phyloP scores from a whole-genome alignment of 1,284 basidiomycete species.

The Flammula alnicola region DNA sequence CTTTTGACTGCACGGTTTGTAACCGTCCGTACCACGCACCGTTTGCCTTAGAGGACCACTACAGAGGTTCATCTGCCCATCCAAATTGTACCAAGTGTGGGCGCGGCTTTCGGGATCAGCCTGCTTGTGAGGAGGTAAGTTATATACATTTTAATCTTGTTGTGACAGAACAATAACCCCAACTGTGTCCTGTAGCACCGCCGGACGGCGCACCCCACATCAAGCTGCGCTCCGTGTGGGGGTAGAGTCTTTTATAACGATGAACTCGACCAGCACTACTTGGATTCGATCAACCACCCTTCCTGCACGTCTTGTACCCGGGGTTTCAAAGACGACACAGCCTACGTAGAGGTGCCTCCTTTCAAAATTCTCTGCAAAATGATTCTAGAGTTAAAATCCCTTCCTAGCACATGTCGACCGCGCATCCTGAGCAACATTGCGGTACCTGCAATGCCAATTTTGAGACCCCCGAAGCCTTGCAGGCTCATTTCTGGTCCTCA shows the following conservation, averaged over 20 bases:
- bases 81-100: conserved; percentile 46
- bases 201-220: conserved; percentile 27
- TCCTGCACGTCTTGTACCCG: conserved; percentile 28
- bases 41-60: conserved; percentile 46
- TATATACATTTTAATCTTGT: conserved; percentile 4
- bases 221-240: conserved; percentile 29
- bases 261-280: conserved; percentile 30
- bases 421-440: conserved; percentile 27
- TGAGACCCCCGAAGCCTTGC: conserved; percentile 24
- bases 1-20: conserved; percentile 38
- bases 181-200: conserved; percentile 28
- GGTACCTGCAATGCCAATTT: conserved; percentile 22
- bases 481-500: conserved; percentile 27
- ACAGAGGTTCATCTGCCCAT: conserved; percentile 43
- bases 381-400: not conserved
- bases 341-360: conserved; percentile 26
- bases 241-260: conserved; percentile 32
- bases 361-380: not conserved
- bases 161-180: not conserved
- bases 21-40: conserved; percentile 34
- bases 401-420: conserved; percentile 25
- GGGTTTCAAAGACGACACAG: conserved; percentile 31
- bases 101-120: conserved; percentile 38
- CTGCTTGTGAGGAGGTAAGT: conserved; percentile 36
- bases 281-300: conserved; percentile 32